These are phyloP conservation scores for Guyanaporus albipodus DNA, from an alignment of 768 basidiomycete species.

Conservation along the genomic window DNA sequence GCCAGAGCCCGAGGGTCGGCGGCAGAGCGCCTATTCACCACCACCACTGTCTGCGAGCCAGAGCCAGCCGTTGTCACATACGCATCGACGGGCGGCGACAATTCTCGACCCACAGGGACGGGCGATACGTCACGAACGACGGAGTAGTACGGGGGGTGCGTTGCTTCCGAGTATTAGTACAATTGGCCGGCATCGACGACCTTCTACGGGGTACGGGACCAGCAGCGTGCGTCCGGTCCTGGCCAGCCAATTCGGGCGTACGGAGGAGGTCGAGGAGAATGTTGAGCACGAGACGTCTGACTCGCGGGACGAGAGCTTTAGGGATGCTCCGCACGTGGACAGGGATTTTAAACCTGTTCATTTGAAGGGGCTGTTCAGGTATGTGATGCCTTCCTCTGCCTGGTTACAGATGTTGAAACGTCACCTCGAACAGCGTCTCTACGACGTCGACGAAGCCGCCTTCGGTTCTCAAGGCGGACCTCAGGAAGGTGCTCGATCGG, in stretches of 20 bases:
- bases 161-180: constrained; percentile 45
- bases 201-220: constrained; percentile 60
- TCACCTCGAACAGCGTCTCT: constrained; percentile 59
- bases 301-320: constrained; percentile 41
- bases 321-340: constrained; percentile 47
- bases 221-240: constrained; percentile 26
- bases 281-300: constrained; percentile 38
- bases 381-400: constrained; percentile 8
- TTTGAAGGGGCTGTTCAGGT: constrained; percentile 95
- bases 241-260: constrained; percentile 49
- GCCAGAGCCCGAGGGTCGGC: constrained; percentile 22
- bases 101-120: constrained; percentile 67
- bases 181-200: constrained; percentile 64
- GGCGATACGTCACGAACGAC: constrained; percentile 61
- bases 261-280: constrained; percentile 45
- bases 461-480: constrained; percentile 74
- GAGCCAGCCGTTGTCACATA: constrained; percentile 55
- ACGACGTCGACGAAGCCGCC: constrained; percentile 93
- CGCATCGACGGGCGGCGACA: constrained; percentile 74
- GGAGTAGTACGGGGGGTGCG: constrained; percentile 74
- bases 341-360: constrained; percentile 92
- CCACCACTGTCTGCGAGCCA: constrained; percentile 38
- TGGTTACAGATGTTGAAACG: constrained; percentile 1
- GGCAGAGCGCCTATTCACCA: constrained; percentile 25
- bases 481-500: constrained; percentile 81